Percentiles rank a stretch among this genome's conserved stretches.
Evolutionary conservation across 139 green algal species (phyloP).

Genomic region (Chlamydomonas sphaeroides): DNA sequence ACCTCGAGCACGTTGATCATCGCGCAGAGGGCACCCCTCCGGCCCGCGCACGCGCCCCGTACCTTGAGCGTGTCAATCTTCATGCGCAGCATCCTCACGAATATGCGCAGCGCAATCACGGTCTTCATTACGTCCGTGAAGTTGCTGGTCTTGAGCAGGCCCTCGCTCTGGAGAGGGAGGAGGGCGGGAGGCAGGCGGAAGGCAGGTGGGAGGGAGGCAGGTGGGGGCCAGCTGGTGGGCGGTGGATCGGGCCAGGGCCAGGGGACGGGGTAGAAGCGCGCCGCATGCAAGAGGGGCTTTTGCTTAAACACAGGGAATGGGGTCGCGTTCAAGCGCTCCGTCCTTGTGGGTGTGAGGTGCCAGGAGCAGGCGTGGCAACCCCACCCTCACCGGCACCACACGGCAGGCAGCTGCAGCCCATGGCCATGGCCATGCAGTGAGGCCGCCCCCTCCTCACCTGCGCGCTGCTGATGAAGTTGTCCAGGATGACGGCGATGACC

Average conservation of each 20-base stretch:
- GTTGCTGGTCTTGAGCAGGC: conserved; percentile 29
- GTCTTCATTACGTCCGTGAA: conserved; percentile 30
- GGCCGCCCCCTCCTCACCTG: conserved; percentile 7
- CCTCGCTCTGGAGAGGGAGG: conserved; percentile 8
- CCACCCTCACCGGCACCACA: background rate
- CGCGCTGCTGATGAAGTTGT: conserved; percentile 59
- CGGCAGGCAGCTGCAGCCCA: too few relatives aligned
- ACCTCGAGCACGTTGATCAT: too few relatives aligned
- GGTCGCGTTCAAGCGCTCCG: too few relatives aligned
- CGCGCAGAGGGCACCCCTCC: too few relatives aligned
- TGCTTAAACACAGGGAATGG: too few relatives aligned
- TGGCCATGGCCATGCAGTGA: too few relatives aligned
- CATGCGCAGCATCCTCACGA: conserved; percentile 35
- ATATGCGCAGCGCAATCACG: conserved; percentile 39
- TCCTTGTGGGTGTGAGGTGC: background rate
- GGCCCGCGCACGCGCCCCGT: too few relatives aligned
- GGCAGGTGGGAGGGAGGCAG: too few relatives aligned
- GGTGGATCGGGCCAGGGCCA: too few relatives aligned
- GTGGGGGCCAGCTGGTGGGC: background rate
- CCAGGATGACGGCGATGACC: conserved; percentile 72
- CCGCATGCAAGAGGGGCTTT: too few relatives aligned
- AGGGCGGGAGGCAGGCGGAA: background rate
- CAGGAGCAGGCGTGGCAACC: background rate
- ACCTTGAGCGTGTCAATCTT: conserved; percentile 29
- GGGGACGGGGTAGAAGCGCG: too few relatives aligned